A percentile compares a stretch with the other conserved stretches of the same genome.
Evolutionary conservation across 305 asterid genomes (phyloP).

Genomic region (Fraxinus baroniana): DNA sequence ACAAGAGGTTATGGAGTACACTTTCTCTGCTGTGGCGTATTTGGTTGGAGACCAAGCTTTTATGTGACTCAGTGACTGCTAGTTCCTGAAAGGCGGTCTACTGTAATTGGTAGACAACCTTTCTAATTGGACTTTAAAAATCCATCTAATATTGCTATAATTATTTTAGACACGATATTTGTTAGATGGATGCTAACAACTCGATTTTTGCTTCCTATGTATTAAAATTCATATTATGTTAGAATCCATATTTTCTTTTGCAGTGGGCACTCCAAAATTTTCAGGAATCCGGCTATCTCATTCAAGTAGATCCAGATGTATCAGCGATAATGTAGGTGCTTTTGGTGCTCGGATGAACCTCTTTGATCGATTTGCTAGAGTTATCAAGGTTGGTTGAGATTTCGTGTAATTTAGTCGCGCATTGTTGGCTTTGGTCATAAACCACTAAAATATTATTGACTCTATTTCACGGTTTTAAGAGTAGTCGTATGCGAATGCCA

Average conservation of each 20-base stretch:
- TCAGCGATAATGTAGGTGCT: conserved; percentile 47
- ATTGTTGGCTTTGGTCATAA: conserved; percentile 19
- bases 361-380: conserved; percentile 85
- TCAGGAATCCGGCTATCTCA: conserved; percentile 45
- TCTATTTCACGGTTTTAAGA: conserved; percentile 26
- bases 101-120: not conserved
- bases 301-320: conserved; percentile 40
- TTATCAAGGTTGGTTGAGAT: conserved; percentile 51
- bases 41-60: not conserved
- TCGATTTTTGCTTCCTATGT: not conserved
- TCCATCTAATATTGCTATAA: not conserved
- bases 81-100: not conserved
- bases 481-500: conserved; percentile 97
- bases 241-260: conserved; percentile 20
- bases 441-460: conserved; percentile 27
- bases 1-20: not conserved
- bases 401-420: conserved; percentile 20
- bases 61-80: not conserved
- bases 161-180: not conserved
- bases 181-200: not conserved
- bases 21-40: not conserved
- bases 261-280: conserved; percentile 58
- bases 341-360: conserved; percentile 74
- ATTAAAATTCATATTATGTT: not conserved
- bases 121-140: not conserved